phyloP scores from a whole-genome alignment of 148 eudicot species.

The Fallopia convolvulus region DNA sequence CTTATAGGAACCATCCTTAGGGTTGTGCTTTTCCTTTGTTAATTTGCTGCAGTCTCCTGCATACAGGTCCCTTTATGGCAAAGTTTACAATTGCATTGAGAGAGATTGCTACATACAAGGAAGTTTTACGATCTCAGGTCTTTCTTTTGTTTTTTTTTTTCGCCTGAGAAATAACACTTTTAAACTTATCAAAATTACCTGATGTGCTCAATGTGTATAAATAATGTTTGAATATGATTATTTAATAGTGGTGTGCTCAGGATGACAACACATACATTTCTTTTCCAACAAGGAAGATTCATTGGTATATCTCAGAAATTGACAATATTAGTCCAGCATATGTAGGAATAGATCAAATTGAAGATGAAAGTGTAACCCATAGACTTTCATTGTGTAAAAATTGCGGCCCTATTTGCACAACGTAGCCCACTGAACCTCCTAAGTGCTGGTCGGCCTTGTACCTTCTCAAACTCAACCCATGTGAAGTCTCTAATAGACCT shows the following conservation, averaged over 20 bases:
- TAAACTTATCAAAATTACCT: background rate
- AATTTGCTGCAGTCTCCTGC: slow-evolving; percentile 8
- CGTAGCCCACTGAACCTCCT: background rate
- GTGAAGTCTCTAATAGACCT: background rate
- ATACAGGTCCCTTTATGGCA: slow-evolving; percentile 76
- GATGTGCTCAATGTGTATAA: background rate
- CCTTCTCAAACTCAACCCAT: background rate
- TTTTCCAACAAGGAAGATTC: background rate
- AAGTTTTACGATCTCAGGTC: slow-evolving; percentile 82
- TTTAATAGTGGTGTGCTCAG: background rate
- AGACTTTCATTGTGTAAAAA: background rate
- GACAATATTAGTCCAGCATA: background rate
- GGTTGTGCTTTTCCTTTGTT: slow-evolving; percentile 2
- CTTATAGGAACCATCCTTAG: background rate
- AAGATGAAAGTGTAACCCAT: background rate
- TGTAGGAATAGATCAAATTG: background rate
- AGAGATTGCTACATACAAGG: slow-evolving; percentile 89
- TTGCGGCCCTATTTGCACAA: background rate
- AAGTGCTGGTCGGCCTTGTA: background rate
- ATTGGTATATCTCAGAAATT: background rate
- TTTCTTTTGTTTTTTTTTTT: background rate
- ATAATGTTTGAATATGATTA: background rate
- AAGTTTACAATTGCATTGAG: slow-evolving; percentile 72
- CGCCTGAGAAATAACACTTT: background rate
- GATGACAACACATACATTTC: background rate